phyloP scores from a whole-genome alignment of 1,284 basidiomycete genomes.

The Tremellales sp. region DNA sequence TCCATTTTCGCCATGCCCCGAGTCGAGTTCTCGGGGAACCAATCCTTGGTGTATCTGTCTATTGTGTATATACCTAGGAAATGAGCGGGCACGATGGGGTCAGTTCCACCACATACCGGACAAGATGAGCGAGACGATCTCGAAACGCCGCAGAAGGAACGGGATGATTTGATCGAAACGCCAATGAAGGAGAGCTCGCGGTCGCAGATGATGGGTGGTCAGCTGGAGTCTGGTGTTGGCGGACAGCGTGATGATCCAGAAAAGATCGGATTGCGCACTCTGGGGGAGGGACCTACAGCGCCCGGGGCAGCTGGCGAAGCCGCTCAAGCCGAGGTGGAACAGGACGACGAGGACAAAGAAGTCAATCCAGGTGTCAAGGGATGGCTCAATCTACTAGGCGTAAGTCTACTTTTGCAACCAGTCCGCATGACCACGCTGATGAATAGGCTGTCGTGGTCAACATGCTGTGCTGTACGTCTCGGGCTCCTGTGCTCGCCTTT shows the following conservation, averaged over 20 bases:
- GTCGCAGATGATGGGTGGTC: background rate
- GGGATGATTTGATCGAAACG: background rate
- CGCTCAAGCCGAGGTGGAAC: background rate
- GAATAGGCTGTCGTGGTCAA: conserved; percentile 24
- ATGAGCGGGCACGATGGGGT: too few relatives aligned
- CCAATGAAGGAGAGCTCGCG: background rate
- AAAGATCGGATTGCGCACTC: background rate
- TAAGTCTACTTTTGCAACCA: too few relatives aligned
- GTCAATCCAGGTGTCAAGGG: conserved; percentile 11
- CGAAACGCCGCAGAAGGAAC: background rate
- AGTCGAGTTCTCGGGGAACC: too few relatives aligned
- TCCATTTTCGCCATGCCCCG: too few relatives aligned
- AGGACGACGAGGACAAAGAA: background rate
- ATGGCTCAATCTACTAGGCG: conserved; percentile 17
- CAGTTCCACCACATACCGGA: too few relatives aligned
- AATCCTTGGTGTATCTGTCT: too few relatives aligned
- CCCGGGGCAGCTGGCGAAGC: background rate
- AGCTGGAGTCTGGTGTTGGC: background rate
- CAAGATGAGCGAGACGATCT: background rate
- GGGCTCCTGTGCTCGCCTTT: conserved; percentile 5
- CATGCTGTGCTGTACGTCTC: conserved; percentile 35
- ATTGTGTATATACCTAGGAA: too few relatives aligned
- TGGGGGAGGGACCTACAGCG: background rate
- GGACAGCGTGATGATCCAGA: background rate
- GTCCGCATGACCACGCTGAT: background rate